Base-by-base conservation (phyloP, 495 filamentous ascomycete species). In the Aspergillus saccharolyticus region DNA sequence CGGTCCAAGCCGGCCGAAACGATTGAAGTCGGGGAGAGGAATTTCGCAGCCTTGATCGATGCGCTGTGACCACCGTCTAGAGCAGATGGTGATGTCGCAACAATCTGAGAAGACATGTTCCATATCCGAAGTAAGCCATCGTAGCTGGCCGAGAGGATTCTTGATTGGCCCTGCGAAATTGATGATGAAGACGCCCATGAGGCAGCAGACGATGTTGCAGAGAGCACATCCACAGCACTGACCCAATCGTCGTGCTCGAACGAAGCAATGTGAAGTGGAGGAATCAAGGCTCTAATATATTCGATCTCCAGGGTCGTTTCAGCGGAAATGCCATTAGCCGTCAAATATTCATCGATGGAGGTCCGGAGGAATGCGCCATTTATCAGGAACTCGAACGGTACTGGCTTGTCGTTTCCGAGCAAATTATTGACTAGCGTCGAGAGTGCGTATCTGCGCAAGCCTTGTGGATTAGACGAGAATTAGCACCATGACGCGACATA, bases 201-300 rank as follows among this genome's bases (percentile, higher is more conserved):
- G 19, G 78, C 84, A 19, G 88, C 84, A 43, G 76, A 70, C 15
- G 86, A 90, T 33, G 78, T 83, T 18, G 62, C 69, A 0, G 89
- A 91, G 18, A 93, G 80, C 4, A 96, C 84, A 64, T 96, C 90
- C n/a, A 96, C 87, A n/a, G 83, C 79, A 68, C 87, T 88, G 30
- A 98, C 88, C 94, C 94, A 98, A 65, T 97, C 93, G 64, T 97
- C 91, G 67, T 97, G 91, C 74, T 96, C 84, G 71, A 95, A 97
- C 54, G 87, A 89, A 6, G 91, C 84, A 44, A 92, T 83, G 68
- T 90, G 89, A 14, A 87, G 75, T 19, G 94, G 95, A 0, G 94
- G 94, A 67, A 96, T 85, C 52, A 95, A 75, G 53, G 90, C 91
- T 57, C 90, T 86, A 8, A 96, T 90, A 75, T 97, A 98, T 77